Base-by-base conservation (phyloP, 1,139 yeast species). In the Fermentozyma sake region DNA sequence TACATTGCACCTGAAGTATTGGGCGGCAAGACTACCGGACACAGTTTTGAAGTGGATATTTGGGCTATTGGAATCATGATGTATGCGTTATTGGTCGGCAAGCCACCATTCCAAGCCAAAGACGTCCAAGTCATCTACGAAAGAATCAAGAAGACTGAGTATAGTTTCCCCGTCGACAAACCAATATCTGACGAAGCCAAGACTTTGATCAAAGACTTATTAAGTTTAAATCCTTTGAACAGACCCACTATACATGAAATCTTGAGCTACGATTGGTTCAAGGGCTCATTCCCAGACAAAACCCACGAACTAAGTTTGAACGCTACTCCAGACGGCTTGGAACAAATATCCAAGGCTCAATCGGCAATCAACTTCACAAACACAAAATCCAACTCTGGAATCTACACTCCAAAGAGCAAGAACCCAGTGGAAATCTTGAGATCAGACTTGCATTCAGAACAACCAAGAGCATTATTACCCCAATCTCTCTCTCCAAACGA, bases 61-160 rank as follows among this genome's bases (percentile, higher is more conserved):
- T 91, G 98, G 98, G 94, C 97, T 6, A 78, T 87, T 44, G 98
- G 98, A 36, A 85, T 91, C 35, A 91, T 91, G 86, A 70, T 91
- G 66, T 91, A 82, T 50, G 95, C 96, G 5, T 71, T 91, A 58
- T 66, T 91, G 30, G 71, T 82, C 30, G 97, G 97, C 16, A 87
- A 86, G 54, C 97, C 98, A 11, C 98, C 98, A 4, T 91, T 91
- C 61, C 98, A 91, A 61, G 87, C 95, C 19, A 86, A 86, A 52
- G 96, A 89, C 52, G 96, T 93, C 28, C 84, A 87, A 48, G 78
- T 84, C 31, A 91, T 93, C 41, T 93, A 93, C 58, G 95, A 87
- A 49, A 72, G 96, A 56, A 91, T 93, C 54, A 86, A 87, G 56
- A 71, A 72, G 34, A 81, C 83, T 31, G 95, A 86, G 42, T 87